Percentiles rank a stretch among this genome's conserved stretches.
Conservation (phyloP, 139 green algal species). For the Chlamydomonas urium region DNA sequence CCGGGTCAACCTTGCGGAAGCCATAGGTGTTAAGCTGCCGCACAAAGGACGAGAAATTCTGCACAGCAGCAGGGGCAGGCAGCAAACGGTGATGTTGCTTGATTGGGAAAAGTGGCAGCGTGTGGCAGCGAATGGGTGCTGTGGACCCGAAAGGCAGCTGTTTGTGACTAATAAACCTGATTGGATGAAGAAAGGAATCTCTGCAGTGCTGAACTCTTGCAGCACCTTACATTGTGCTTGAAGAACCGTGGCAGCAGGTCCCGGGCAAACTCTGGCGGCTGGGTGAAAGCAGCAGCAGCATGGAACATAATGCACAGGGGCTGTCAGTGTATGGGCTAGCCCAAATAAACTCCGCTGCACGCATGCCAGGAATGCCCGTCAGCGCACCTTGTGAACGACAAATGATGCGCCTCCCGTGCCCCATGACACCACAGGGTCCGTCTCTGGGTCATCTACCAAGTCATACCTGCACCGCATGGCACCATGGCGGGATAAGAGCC, state of each 20-base stretch:
- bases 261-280: constrained; percentile 82
- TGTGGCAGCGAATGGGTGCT: too few relatives aligned
- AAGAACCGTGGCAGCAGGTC: constrained; percentile 91
- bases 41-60: constrained; percentile 96
- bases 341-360: too few relatives aligned
- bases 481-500: background rate
- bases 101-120: too few relatives aligned
- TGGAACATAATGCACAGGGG: background rate
- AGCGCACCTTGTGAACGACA: constrained; percentile 57
- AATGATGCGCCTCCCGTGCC: constrained; percentile 8
- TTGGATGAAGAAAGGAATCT: too few relatives aligned
- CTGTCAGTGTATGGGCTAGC: background rate
- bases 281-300: constrained; percentile 88
- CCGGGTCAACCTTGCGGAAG: constrained; percentile 94
- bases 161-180: too few relatives aligned
- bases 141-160: too few relatives aligned
- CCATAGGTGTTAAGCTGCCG: constrained; percentile 97
- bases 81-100: too few relatives aligned
- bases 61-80: constrained; percentile 33
- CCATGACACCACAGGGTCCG: constrained; percentile 85
- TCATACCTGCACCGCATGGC: constrained; percentile 92
- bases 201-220: too few relatives aligned
- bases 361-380: too few relatives aligned
- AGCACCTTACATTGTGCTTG: constrained; percentile 81
- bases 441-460: constrained; percentile 80